Evolutionary conservation across 768 basidiomycete genomes (phyloP), one percentile per base, ranked within the genome.

Genomic region (Hysterangium stoloniferum): DNA sequence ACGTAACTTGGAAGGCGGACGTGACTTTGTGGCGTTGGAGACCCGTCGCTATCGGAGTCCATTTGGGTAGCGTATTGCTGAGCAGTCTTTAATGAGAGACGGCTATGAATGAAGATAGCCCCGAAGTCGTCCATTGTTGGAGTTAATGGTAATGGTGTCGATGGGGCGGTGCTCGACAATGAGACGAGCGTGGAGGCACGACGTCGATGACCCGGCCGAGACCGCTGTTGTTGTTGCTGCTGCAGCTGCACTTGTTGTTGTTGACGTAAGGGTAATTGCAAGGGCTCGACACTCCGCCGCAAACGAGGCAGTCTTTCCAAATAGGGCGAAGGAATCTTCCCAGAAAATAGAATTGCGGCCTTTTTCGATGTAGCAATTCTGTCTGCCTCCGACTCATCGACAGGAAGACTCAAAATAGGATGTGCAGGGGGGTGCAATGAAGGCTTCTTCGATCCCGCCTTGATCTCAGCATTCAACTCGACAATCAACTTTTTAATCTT

Each of bases 401-500:
- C 2, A 12, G 7, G 11, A 19, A 25, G 13, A 11, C 19, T 11
- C 11, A 19, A 11, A 35, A 11, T 19, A 35, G 34, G 34, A 11
- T 19, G 34, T 25, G 40, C 20, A 11, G 40, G 13, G 28, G 40
- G 40, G 6, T 22, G 12, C 12, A 41, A 25, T 2, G 33, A 35
- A 7, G 32, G 25, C 35, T 13, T 20, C 20, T 25, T 48, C 19
- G 25, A 35, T 12, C 47, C 47, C 6, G n/a, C 17, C 19, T 37
- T 35, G 27, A 48, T 35, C 11, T 48, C 33, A 20, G 34, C 29
- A 12, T 48, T 48, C 4, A 76, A 57, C 32, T 70, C 68, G 53
- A 66, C 63, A 49, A 62, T 62, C 50, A 75, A 52, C 22, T 48
- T 53, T 55, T 68, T 64, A 25, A 66, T 61, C 49, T 77, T 66